Evolutionary conservation across 805 yeast species (phyloP), one percentile per base, ranked within the genome.

Genomic region (Zygosaccharomyces siamensis): DNA sequence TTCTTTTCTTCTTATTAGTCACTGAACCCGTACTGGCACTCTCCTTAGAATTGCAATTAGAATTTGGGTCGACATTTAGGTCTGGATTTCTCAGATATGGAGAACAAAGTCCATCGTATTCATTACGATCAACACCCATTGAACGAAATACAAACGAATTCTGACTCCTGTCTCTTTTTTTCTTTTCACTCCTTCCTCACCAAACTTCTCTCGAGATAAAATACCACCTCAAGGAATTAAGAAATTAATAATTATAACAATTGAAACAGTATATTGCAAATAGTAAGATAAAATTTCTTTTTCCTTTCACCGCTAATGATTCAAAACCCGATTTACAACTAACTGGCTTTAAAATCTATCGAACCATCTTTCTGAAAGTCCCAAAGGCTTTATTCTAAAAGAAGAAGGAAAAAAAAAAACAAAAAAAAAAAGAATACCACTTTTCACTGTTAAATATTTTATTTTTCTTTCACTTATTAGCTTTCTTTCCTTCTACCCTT

Each of bases 1-100:
- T 49, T 47, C 65, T 54, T 27, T 54, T 56, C 36, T 43, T 49
- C 38, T 28, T 40, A 16, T 26, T 30, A 10, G 37, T 30, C 12
- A 16, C 31, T 16, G 39, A 40, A 18, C 44, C 44, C 16, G 44
- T 16, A 18, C 30, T 28, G 24, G 44, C 44, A 40, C 35, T 28
- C 16, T 28, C 44, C 5, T 4, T 30, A 28, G 36, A 18, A 11
- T 18, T 18, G 27, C 37, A 40, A 20, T 40, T 40, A 7, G 37
- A 30, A 27, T 40, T 28, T 16, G 36, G 18, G 11, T 40, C 30
- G 16, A 16, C 44, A 20, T 40, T 30, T 32, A 33, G 14, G 26
- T 27, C 18, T 40, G 44, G 20, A 24, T 27, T 40, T 8, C 36
- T 37, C 14, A 28, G 4, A 33, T 30, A 16, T 16, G 36, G 36